These are phyloP conservation scores for Lachnellula hyalina DNA, from an alignment of 2,329 filamentous ascomycete genomes.

Conservation along the genomic window DNA sequence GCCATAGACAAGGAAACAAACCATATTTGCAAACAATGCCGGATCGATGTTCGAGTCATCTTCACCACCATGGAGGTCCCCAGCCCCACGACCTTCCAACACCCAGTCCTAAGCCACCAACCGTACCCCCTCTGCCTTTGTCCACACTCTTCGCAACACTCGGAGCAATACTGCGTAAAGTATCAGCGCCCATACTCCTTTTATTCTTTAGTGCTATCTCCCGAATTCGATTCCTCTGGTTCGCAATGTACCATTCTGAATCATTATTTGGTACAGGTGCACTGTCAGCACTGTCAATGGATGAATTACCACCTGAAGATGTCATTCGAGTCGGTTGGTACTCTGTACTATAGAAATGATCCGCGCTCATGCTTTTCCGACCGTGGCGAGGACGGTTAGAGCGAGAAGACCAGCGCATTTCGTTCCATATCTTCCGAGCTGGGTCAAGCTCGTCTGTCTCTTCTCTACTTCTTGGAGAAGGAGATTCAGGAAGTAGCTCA, in stretches of 20 bases:
- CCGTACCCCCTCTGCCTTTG: slow-evolving; percentile 5
- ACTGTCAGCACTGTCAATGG: slow-evolving; percentile 1
- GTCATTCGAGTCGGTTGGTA: slow-evolving; percentile 9
- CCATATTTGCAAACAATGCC: neutral
- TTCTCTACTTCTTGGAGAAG: neutral
- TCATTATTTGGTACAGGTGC: neutral
- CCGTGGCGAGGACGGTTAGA: slow-evolving; percentile 12
- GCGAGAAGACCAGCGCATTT: slow-evolving; percentile 28
- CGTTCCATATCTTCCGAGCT: slow-evolving; percentile 30
- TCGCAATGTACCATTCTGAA: slow-evolving; percentile 3
- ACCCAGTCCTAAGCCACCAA: slow-evolving; percentile 13
- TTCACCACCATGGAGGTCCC: slow-evolving; percentile 18
- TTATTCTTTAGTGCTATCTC: slow-evolving; percentile 23
- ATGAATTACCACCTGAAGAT: slow-evolving; percentile 8
- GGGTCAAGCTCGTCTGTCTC: slow-evolving; percentile 23
- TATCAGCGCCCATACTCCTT: slow-evolving; percentile 21
- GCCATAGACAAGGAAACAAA: neutral
- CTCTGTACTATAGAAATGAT: slow-evolving; percentile 19
- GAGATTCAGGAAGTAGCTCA: slow-evolving; percentile 1
- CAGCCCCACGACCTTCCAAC: slow-evolving; percentile 14
- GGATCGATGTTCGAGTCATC: neutral
- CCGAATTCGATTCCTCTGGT: slow-evolving; percentile 17
- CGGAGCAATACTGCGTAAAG: slow-evolving; percentile 22
- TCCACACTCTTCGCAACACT: slow-evolving; percentile 13
- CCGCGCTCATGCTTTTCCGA: slow-evolving; percentile 18